A percentile compares a stretch with the other conserved stretches of the same genome.
phyloP scores from a whole-genome alignment of 2,329 filamentous ascomycete species.

The Alternaria burnsii region DNA sequence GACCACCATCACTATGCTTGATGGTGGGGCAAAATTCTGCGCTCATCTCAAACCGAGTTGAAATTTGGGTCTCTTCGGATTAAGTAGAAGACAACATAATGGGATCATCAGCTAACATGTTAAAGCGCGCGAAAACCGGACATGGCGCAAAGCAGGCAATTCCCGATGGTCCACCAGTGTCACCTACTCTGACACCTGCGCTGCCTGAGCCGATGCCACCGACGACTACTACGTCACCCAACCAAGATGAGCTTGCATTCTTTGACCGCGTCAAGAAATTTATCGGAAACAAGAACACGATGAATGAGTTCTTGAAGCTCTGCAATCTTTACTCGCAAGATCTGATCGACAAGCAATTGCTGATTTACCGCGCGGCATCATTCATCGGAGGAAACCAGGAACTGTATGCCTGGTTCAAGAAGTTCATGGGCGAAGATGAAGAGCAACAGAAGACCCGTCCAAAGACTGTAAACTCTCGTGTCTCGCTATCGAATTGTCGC shows the following conservation, averaged over 20 bases:
- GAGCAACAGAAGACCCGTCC: slow-evolving; percentile 53
- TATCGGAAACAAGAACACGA: slow-evolving; percentile 88
- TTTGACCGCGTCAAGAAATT: slow-evolving; percentile 98
- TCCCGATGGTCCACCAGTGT: slow-evolving; percentile 69
- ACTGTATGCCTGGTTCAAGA: slow-evolving; percentile 87
- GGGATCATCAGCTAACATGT: slow-evolving; percentile 10
- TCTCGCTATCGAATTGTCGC: slow-evolving; percentile 94
- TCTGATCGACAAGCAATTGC: slow-evolving; percentile 83
- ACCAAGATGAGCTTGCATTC: slow-evolving; percentile 86
- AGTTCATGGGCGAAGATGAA: slow-evolving; percentile 80
- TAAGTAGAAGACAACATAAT: not conserved
- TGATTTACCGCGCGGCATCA: slow-evolving; percentile 81
- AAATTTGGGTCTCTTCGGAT: not conserved
- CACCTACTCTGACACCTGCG: slow-evolving; percentile 86
- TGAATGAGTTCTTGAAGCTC: slow-evolving; percentile 96
- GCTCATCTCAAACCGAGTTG: not conserved
- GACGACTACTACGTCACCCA: slow-evolving; percentile 74
- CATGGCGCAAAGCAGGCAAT: slow-evolving; percentile 65
- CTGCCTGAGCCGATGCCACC: slow-evolving; percentile 88
- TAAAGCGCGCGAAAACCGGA: slow-evolving; percentile 76
- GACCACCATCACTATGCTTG: not conserved
- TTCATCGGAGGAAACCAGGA: slow-evolving; percentile 92
- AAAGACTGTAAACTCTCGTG: slow-evolving; percentile 80
- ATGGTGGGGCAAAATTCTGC: not conserved
- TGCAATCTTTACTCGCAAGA: slow-evolving; percentile 96